These are phyloP conservation scores for Acacia confusa DNA, from an alignment of 306 rosid species.

Conservation along the genomic window DNA sequence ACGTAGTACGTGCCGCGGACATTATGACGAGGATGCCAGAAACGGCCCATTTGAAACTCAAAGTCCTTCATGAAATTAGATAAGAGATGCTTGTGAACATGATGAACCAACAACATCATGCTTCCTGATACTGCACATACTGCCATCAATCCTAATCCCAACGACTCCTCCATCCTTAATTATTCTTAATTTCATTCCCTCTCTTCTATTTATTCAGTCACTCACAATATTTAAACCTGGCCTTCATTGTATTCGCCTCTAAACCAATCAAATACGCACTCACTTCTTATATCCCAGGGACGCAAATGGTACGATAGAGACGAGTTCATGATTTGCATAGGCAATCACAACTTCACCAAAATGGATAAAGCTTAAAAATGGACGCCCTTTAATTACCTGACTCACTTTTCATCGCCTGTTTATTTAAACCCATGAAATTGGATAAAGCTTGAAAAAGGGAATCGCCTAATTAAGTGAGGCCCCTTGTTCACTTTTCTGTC, in stretches of 20 bases:
- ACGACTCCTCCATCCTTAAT: slow-evolving; percentile 51
- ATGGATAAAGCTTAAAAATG: neutral
- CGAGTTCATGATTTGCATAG: neutral
- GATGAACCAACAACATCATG: slow-evolving; percentile 58
- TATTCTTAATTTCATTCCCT: neutral
- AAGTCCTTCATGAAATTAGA: neutral
- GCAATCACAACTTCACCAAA: neutral
- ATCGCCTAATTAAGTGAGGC: neutral
- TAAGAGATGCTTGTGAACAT: slow-evolving; percentile 52
- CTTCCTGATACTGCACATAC: slow-evolving; percentile 74
- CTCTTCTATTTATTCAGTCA: neutral
- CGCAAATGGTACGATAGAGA: too few species aligned
- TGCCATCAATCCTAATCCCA: slow-evolving; percentile 56
- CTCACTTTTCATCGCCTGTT: neutral
- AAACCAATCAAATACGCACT: neutral
- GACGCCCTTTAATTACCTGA: neutral
- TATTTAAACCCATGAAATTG: neutral
- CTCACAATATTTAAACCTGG: neutral
- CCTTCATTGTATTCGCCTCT: neutral
- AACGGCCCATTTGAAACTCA: neutral
- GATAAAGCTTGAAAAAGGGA: neutral
- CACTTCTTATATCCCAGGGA: neutral
- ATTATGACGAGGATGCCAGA: neutral
- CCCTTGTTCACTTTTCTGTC: neutral
- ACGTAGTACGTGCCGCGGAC: neutral